Conservation (phyloP, 805 yeast genomes). For the Starmerella potacharoeniae region DNA sequence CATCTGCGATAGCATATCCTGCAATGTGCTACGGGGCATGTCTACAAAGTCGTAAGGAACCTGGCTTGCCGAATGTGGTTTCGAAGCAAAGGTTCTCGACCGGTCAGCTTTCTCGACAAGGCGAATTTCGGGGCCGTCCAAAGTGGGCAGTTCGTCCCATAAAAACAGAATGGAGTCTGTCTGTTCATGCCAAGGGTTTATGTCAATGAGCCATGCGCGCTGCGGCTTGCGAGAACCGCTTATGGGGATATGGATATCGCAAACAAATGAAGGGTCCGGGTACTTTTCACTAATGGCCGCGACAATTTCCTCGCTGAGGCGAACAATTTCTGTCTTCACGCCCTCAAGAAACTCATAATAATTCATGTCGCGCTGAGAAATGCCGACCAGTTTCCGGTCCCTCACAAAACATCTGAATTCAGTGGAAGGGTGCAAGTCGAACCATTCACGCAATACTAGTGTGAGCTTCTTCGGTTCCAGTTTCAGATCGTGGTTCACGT, state of each 20-base stretch:
- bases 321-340: conserved; percentile 38
- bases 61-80: conserved; percentile 79
- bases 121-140: conserved; percentile 37
- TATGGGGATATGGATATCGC: conserved; percentile 75
- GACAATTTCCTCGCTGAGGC: conserved; percentile 45
- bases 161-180: conserved; percentile 71
- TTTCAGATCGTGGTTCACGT: conserved; percentile 72
- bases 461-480: conserved; percentile 35
- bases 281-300: conserved; percentile 32
- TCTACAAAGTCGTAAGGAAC: conserved; percentile 88
- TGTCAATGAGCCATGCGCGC: conserved; percentile 61
- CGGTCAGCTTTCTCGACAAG: conserved; percentile 53
- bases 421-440: conserved; percentile 69
- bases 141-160: conserved; percentile 61
- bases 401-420: conserved; percentile 83
- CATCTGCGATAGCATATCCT: conserved; percentile 18
- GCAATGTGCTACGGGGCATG: conserved; percentile 20
- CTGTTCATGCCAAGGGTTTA: conserved; percentile 71
- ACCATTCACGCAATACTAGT: conserved; percentile 73
- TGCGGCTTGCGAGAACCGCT: conserved; percentile 36
- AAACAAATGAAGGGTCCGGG: conserved; percentile 46
- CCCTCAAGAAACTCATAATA: conserved; percentile 59
- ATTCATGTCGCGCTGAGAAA: conserved; percentile 78
- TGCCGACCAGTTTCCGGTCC: conserved; percentile 51
- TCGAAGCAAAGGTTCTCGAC: conserved; percentile 61